These are phyloP conservation scores for Penicillium taxi DNA, from an alignment of 495 filamentous ascomycete genomes.

Conservation along the genomic window DNA sequence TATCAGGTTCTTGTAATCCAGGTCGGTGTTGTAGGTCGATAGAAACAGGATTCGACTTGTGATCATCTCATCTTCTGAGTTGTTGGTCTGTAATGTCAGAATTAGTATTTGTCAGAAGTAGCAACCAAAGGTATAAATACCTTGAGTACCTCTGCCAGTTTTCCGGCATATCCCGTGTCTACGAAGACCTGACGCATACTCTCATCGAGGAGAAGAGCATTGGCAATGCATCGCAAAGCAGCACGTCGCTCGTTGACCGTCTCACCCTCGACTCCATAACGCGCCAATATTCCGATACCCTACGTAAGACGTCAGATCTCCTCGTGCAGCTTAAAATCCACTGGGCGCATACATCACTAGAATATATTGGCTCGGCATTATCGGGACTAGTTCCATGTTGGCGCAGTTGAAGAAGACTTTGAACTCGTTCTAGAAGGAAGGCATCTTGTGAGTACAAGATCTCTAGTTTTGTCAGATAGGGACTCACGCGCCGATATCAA, in stretches of 20 bases:
- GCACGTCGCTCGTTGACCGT: slow-evolving; percentile 58
- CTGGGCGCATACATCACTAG: slow-evolving; percentile 58
- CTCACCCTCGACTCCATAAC: slow-evolving; percentile 59
- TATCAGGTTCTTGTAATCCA: slow-evolving; percentile 61
- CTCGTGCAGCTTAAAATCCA: no score
- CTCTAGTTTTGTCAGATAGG: not conserved
- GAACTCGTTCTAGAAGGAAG: slow-evolving; percentile 46
- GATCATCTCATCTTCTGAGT: slow-evolving; percentile 82
- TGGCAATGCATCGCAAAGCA: slow-evolving; percentile 80
- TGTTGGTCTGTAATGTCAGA: slow-evolving; percentile 47
- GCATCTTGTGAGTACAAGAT: not conserved
- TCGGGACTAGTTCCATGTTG: slow-evolving; percentile 63
- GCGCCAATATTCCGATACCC: slow-evolving; percentile 67
- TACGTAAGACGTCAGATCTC: slow-evolving; percentile 30
- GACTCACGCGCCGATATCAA: slow-evolving; percentile 51
- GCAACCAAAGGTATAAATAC: slow-evolving; percentile 21
- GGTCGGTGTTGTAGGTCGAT: slow-evolving; percentile 70
- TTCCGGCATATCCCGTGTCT: slow-evolving; percentile 64
- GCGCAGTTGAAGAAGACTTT: slow-evolving; percentile 66
- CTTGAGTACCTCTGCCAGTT: slow-evolving; percentile 63
- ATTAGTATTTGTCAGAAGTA: not conserved
- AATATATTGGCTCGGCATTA: slow-evolving; percentile 74
- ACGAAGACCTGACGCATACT: slow-evolving; percentile 73
- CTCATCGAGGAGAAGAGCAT: slow-evolving; percentile 66
- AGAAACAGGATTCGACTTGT: slow-evolving; percentile 76